A percentile compares a stretch with the other conserved stretches of the same genome.
Conservation (phyloP, 805 yeast species). For the Cyberlindnera samutprakarnensis region DNA sequence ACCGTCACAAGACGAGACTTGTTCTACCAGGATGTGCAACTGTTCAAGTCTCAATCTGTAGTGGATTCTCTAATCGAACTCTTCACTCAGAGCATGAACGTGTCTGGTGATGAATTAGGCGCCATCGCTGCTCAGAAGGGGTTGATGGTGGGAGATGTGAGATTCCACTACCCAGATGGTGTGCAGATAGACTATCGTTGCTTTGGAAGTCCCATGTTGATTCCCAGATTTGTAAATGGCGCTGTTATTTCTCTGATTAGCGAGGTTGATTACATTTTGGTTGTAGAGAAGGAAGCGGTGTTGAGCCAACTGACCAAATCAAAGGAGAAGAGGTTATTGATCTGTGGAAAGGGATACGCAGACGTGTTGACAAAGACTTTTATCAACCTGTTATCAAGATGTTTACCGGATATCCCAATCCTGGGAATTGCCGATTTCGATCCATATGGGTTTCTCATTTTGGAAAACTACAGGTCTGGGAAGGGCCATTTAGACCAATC, state of each 20-base stretch:
- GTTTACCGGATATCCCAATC: constrained; percentile 26
- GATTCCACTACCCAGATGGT: constrained; percentile 1
- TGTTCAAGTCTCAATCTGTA: constrained; percentile 38
- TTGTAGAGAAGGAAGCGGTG: constrained; percentile 50
- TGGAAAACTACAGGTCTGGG: constrained; percentile 32
- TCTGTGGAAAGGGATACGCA: constrained; percentile 71
- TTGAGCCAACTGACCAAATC: constrained; percentile 26
- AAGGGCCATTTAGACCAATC: constrained; percentile 4
- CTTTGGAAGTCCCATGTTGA: constrained; percentile 21
- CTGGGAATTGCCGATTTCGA: constrained; percentile 56
- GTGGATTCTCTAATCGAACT: constrained; percentile 34
- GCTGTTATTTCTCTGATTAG: constrained; percentile 5
- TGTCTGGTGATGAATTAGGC: constrained; percentile 33
- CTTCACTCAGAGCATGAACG: constrained; percentile 31
- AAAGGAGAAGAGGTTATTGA: constrained; percentile 23
- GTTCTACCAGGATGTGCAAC: constrained; percentile 51
- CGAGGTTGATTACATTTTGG: constrained; percentile 24
- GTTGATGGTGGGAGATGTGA: constrained; percentile 34
- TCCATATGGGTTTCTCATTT: constrained; percentile 58
- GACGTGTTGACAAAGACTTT: constrained; percentile 48
- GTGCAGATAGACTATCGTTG: constrained; percentile 3
- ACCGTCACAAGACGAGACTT: constrained; percentile 44
- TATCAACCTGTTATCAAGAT: constrained; percentile 23
- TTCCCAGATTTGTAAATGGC: constrained; percentile 32
- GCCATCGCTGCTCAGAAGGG: constrained; percentile 61